Evolutionary conservation across 169 alveolate genomes (phyloP), one percentile per base, ranked within the genome.

Genomic region (Plasmodium vinckei): DNA sequence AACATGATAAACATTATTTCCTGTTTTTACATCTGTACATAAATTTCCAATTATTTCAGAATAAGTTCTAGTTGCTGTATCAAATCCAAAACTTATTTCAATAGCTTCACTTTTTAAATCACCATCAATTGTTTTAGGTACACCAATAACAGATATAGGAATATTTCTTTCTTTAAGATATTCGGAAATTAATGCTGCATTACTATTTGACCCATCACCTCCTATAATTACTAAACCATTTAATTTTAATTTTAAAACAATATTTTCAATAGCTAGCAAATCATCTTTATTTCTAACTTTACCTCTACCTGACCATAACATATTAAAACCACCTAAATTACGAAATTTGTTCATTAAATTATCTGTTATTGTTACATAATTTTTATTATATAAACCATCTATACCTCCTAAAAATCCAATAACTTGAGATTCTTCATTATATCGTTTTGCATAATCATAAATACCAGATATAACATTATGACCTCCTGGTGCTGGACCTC

Each of bases 401-500:
- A 99, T 97, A 5, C 99, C 99, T 21, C 97, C 97, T 49, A 96
- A 93, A 92, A 97, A 98, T 33, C 99, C 99, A 68, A 94, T 95
- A 10, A 98, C 94, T 79, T 95, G 96, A 42, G 98, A 94, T 10
- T 96, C 97, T 65, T 97, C 96, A 87, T 98, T 96, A 27, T 96
- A 93, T 71, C 92, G 60, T 73, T 96, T 97, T 56, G 97, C 94
- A 89, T 95, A 97, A 75, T 98, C 99, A 86, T 92, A 98, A 3
- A 98, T 94, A 39, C 99, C 99, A 3, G 98, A 95, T 49, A 98
- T 97, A 33, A 98, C 99, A 88, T 98, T 98, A 92, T 98, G 99
- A 1, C 99, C 99, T 25, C 99, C 99, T 0, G 99, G 99, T 3
- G 99, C 99, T 73, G 99, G 99, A 7, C 99, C 99, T 39, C 99